Percentiles rank a stretch among this genome's conserved stretches.
These are phyloP conservation scores for Penicillium lividum DNA, from an alignment of 495 filamentous ascomycete species.

Conservation along the genomic window DNA sequence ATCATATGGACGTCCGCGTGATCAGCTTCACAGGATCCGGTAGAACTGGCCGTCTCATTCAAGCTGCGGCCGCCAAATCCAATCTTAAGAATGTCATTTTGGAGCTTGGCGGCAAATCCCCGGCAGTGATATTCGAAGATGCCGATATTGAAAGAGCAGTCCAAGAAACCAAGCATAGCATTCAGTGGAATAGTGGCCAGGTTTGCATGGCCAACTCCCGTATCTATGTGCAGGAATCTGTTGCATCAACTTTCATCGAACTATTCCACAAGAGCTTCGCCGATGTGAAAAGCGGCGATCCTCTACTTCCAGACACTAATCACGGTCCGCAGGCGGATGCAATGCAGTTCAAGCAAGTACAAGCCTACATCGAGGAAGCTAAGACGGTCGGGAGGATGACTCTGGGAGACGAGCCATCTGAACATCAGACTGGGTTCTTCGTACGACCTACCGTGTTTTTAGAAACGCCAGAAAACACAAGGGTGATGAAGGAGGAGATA, in stretches of 20 bases:
- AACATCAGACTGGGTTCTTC: conserved; percentile 39
- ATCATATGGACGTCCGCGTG: conserved; percentile 76
- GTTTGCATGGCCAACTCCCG: conserved; percentile 50
- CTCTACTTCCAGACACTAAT: conserved; percentile 75
- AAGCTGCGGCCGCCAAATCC: conserved; percentile 32
- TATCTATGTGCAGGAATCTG: conserved; percentile 55
- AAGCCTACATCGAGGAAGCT: conserved; percentile 80
- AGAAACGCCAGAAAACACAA: conserved; percentile 33
- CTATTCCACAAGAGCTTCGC: conserved; percentile 67
- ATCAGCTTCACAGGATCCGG: conserved; percentile 31
- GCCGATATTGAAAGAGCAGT: conserved; percentile 79
- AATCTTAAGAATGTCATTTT: conserved; percentile 49
- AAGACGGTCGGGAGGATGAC: conserved; percentile 60
- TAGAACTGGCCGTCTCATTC: conserved; percentile 20
- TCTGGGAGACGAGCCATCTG: conserved; percentile 10
- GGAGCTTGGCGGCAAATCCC: conserved; percentile 43
- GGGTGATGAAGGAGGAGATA: conserved; percentile 44
- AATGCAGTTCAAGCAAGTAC: conserved; percentile 82
- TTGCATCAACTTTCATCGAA: conserved; percentile 80
- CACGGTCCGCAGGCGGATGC: conserved; percentile 88
- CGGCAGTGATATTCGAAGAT: conserved; percentile 42
- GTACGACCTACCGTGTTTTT: conserved; percentile 48
- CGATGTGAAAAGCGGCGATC: conserved; percentile 66
- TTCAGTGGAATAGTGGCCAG: conserved; percentile 50
- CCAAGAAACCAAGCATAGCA: conserved; percentile 61